Evolutionary conservation across 176 grass and related monocot species (phyloP).

Genomic region (Rhynchospora tenuis): DNA sequence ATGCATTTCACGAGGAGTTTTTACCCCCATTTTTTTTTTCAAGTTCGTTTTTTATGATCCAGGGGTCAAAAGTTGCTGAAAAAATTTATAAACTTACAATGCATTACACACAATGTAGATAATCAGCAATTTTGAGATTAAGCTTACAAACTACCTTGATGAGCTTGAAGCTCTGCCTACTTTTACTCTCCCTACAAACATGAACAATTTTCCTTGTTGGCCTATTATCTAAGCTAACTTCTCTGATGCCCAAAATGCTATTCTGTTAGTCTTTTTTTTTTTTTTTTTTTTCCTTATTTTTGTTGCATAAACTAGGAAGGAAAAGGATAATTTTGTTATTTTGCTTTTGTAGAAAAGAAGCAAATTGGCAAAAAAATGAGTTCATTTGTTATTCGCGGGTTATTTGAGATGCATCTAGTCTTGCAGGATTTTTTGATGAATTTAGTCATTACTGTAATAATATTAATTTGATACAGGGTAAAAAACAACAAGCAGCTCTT

Average conservation of each 20-base stretch:
- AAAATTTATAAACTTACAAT: not conserved
- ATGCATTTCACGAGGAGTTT: not conserved
- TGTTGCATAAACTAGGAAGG: not conserved
- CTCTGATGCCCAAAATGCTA: not conserved
- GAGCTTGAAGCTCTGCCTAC: not conserved
- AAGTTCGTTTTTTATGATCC: not conserved
- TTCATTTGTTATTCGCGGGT: not conserved
- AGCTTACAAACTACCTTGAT: not conserved
- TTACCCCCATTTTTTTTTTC: not conserved
- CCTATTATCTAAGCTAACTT: no score
- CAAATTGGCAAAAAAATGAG: not conserved
- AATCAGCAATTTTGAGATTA: not conserved
- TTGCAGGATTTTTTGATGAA: conserved; percentile 41
- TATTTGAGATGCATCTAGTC: not conserved
- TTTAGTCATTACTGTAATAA: conserved; percentile 15
- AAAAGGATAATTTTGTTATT: not conserved
- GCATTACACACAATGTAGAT: not conserved
- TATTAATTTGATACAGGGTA: conserved; percentile 49
- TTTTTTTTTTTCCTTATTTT: not conserved
- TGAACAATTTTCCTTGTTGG: not conserved
- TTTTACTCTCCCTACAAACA: not conserved
- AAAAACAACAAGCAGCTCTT: conserved; percentile 51
- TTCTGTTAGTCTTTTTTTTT: not conserved
- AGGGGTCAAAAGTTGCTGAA: not conserved
- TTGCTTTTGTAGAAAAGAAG: not conserved